A percentile compares a stretch with the other conserved stretches of the same genome.
phyloP scores from a whole-genome alignment of 345 rosid species.

The Euphorbia tirucalli region DNA sequence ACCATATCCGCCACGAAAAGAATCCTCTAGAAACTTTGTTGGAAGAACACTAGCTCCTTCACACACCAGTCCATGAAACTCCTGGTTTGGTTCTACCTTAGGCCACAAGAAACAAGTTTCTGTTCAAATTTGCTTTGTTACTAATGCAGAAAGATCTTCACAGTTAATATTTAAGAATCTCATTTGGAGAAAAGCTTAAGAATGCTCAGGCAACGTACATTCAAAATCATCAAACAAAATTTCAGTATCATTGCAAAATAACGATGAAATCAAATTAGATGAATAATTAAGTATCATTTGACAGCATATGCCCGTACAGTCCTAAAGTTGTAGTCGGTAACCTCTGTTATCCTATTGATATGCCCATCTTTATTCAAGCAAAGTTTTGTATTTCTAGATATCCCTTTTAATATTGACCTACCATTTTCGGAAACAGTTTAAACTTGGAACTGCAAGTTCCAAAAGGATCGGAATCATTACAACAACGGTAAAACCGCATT shows the following conservation, averaged over 20 bases:
- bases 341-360: neutral
- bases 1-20: conserved; percentile 77
- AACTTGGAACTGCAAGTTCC: neutral
- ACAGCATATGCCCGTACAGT: neutral
- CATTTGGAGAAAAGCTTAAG: neutral
- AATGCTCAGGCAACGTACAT: neutral
- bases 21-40: conserved; percentile 68
- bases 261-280: neutral
- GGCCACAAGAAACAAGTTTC: conserved; percentile 37
- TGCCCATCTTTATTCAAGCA: too few species aligned
- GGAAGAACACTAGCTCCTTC: conserved; percentile 98
- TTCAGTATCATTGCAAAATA: neutral
- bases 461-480: neutral
- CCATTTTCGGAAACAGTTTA: neutral
- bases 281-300: neutral
- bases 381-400: neutral
- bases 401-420: neutral
- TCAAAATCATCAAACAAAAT: neutral
- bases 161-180: neutral
- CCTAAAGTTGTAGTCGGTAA: neutral
- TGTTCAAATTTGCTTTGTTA: neutral
- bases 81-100: conserved; percentile 99
- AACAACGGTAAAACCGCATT: neutral
- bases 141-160: neutral
- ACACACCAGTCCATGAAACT: conserved; percentile 79